A percentile compares a stretch with the other conserved stretches of the same genome.
phyloP scores from a whole-genome alignment of 1,284 basidiomycete genomes.

The Veloboletus limbatus region DNA sequence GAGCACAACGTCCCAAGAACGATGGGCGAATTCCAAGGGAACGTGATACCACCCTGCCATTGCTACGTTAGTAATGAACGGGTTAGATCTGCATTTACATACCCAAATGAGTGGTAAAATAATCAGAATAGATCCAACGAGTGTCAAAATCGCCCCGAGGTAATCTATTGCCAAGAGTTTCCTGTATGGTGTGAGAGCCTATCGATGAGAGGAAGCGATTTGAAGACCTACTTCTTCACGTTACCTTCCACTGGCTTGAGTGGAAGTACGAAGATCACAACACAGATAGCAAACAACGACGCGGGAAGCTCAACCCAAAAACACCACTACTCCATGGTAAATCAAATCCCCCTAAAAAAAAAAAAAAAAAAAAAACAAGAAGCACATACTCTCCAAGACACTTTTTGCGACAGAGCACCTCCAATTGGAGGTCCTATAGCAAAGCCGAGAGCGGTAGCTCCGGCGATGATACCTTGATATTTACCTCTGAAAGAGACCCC shows the following conservation, averaged over 20 bases:
- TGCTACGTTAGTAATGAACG: constrained; percentile 3
- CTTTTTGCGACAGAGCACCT: constrained; percentile 54
- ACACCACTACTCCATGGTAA: constrained; percentile 44
- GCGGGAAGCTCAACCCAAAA: constrained; percentile 69
- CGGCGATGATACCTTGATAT: constrained; percentile 63
- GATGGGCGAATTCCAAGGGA: constrained; percentile 63
- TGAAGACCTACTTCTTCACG: constrained; percentile 40
- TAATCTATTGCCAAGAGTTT: constrained; percentile 75
- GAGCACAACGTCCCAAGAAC: constrained; percentile 62
- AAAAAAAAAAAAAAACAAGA: background rate
- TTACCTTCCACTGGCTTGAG: constrained; percentile 62
- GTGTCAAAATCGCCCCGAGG: constrained; percentile 54
- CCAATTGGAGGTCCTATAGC: constrained; percentile 58
- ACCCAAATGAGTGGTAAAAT: constrained; percentile 76
- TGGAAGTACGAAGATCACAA: constrained; percentile 62
- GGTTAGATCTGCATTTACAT: constrained; percentile 16
- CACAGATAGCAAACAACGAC: constrained; percentile 47
- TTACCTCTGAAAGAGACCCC: constrained; percentile 44
- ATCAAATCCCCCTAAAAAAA: background rate
- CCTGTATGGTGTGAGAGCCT: constrained; percentile 29
- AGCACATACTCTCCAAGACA: constrained; percentile 56
- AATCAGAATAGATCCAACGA: constrained; percentile 60
- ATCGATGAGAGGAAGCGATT: background rate
- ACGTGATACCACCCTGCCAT: constrained; percentile 60
- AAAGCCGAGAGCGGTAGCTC: constrained; percentile 43